Base-by-base conservation (phyloP, 2,329 filamentous ascomycete genomes). In the Hymenoscyphus scutula region DNA sequence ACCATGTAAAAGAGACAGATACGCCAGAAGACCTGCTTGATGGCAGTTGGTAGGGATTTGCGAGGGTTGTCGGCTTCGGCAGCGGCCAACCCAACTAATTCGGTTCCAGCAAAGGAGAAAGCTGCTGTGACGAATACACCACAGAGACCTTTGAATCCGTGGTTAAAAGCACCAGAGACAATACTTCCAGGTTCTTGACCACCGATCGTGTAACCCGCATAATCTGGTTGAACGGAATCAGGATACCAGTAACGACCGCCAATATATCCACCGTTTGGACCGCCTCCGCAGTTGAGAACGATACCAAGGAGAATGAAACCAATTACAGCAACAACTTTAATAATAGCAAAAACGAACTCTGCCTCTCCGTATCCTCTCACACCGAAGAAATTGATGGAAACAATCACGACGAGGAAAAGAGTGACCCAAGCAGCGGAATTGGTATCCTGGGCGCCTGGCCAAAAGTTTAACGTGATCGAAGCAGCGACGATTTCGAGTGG, bases 361-460 rank as follows among this genome's bases (percentile, higher is more conserved):
- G 90, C 91, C 75, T 96, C 92, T 72, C 91, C 92, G 69, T 96
- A 96, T 29, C 89, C 91, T 70, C 89, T 89, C 66, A 97, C 89
- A 60, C 92, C 92, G 70, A 94, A 95, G 67, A 96, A 77, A 73
- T 97, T 97, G 77, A 97, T 96, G 27, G 76, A 70, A 48, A 96
- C 81, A 69, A 97, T 93, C 61, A 88, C 71, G 17, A 86, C 65
- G 65, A 95, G 84, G 76, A 97, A 97, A 54, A 97, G 80, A 51
- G 90, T 85, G 19, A 97, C 90, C 79, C 91, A 97, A 29, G 90
- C 87, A 60, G 69, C 67, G 2, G 61, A 54, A 54, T 89, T 87
- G 62, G 86, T 86, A 25, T 62, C 57, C 30, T 45, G n/a, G 13
- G 67, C 66, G 25, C 69, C 69, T 6, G 66, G 84, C 92, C 92